Evolutionary conservation across 1,284 basidiomycete species (phyloP).

Genomic region (Bondarzewia mesenterica): DNA sequence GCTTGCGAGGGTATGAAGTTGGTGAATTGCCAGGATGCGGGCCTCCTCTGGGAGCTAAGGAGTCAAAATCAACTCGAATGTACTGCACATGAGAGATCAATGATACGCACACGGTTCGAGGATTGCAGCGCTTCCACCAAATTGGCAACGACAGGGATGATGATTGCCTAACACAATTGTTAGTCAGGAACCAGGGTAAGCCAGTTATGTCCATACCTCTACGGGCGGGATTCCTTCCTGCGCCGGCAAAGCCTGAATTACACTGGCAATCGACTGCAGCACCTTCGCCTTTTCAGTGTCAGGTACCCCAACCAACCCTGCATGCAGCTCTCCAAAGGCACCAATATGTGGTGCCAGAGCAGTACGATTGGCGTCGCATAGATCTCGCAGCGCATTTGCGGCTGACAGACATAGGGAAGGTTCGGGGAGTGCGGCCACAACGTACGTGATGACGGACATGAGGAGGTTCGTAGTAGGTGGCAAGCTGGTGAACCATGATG

Average conservation of each 20-base stretch:
- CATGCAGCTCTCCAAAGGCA: conserved; percentile 79
- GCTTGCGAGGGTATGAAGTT: conserved; percentile 74
- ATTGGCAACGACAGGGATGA: conserved; percentile 67
- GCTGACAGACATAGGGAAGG: conserved; percentile 59
- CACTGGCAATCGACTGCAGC: conserved; percentile 82
- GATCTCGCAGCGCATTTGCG: conserved; percentile 72
- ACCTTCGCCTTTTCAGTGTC: conserved; percentile 86
- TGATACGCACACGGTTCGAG: conserved; percentile 36
- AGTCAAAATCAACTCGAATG: neutral
- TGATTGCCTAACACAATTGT: conserved; percentile 69
- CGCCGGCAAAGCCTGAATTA: conserved; percentile 80
- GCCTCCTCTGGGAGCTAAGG: conserved; percentile 63
- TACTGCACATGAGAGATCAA: neutral
- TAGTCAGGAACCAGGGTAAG: too few relatives aligned
- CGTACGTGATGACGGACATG: conserved; percentile 59
- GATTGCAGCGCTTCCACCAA: conserved; percentile 54
- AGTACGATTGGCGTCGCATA: conserved; percentile 81
- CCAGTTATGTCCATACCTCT: conserved; percentile 46
- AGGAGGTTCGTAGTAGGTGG: conserved; percentile 35
- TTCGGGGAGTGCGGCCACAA: conserved; percentile 64
- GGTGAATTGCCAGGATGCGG: conserved; percentile 48
- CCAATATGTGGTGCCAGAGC: conserved; percentile 75
- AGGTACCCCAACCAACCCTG: conserved; percentile 67
- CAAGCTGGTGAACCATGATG: conserved; percentile 74
- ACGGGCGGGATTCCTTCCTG: conserved; percentile 70